Evolutionary conservation across 1,284 basidiomycete genomes (phyloP), one percentile per base, ranked within the genome.

Genomic region (Caloboletus inedulis): DNA sequence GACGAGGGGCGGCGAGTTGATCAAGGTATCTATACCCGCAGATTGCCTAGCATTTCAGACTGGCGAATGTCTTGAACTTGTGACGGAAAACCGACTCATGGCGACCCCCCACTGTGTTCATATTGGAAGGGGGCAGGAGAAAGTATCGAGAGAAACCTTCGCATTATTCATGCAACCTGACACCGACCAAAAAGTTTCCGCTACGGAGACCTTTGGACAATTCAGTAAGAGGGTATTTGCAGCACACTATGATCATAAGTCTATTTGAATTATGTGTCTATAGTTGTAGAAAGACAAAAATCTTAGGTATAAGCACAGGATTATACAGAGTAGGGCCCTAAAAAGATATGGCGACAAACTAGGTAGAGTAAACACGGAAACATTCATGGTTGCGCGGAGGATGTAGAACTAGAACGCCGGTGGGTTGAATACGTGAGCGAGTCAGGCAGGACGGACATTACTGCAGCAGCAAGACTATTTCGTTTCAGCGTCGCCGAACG

Each of bases 91-190:
- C 12, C 79, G 76, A 54, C 74, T 97, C 18, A 80, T 85, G 41
- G 94, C 94, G 0, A 97, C 94, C 1, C 92, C 93, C 8, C 94
- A 98, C 62, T 96, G 91, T 60, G 94, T 97, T 34, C 82, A 85
- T 51, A 80, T 88, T 3, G 88, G 86, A 6, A 67, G 71, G 25
- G 72, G 74, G 3, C 70, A 73, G 10, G 76, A 77, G 33, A 72
- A 70, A 36, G 74, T 88, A 45, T 92, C 86, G n/a, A 76, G 91
- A 54, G 90, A 91, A 72, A 94, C 87, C 2, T 91, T 91, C 60
- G 89, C 92, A 4, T 76, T 96, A 23, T 98, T 97, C 77, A 87
- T 97, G 82, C 93, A 96, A 70, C 94, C 94, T 1, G 84, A 95
- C 66, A 85, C 87, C 6, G 77, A 90, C 56, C 85, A 89, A 61